Evolutionary conservation across 148 eudicot species (phyloP).

Genomic region (Fagopyrum homotropicum): DNA sequence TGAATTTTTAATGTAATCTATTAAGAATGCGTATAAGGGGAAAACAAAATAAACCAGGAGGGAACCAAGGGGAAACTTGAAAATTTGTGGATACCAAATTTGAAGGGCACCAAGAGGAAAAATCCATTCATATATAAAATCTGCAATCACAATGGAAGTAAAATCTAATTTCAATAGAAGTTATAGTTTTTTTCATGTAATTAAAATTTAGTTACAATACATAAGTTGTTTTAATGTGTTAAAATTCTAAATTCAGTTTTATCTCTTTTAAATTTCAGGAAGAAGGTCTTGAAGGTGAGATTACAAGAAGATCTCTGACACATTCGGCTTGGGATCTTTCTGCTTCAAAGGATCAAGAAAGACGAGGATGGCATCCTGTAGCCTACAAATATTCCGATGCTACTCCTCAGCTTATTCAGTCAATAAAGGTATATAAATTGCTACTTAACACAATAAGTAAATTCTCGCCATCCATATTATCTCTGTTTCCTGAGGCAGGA

Average conservation of each 20-base stretch:
- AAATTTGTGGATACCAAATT: no score
- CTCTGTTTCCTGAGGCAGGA: background rate
- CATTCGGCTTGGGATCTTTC: slow-evolving; percentile 87
- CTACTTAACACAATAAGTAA: slow-evolving; percentile 1
- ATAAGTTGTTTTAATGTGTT: background rate
- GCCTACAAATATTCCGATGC: slow-evolving; percentile 86
- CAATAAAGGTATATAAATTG: slow-evolving; percentile 60
- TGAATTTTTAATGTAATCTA: no score
- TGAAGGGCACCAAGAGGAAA: no score
- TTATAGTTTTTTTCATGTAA: no score
- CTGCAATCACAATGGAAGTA: no score
- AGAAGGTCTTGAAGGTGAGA: slow-evolving; percentile 75
- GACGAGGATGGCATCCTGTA: slow-evolving; percentile 96
- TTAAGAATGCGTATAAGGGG: no score
- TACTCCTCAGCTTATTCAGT: slow-evolving; percentile 55
- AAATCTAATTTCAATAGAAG: no score
- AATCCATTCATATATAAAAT: no score
- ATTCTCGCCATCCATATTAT: background rate
- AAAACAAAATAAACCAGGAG: no score
- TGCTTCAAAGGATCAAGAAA: slow-evolving; percentile 50
- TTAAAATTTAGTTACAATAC: no score
- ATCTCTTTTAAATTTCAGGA: slow-evolving; percentile 29
- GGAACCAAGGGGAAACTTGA: no score
- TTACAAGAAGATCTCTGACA: slow-evolving; percentile 74
- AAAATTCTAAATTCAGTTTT: background rate